Percentiles rank a stretch among this genome's conserved stretches.
phyloP scores from a whole-genome alignment of 1,284 basidiomycete species.

The Mycosarcoma mackinlayi region DNA sequence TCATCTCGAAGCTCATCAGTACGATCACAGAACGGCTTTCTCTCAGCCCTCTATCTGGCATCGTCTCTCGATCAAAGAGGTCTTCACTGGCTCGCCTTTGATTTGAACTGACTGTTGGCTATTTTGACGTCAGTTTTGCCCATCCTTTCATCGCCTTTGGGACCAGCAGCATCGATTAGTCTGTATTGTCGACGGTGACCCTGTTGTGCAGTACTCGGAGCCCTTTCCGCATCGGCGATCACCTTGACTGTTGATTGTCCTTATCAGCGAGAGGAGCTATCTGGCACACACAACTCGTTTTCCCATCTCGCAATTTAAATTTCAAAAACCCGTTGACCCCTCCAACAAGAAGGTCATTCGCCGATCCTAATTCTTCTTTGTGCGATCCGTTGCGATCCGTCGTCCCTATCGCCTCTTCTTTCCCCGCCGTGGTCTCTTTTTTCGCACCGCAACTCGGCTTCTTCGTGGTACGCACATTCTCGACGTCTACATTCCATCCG shows the following conservation, averaged over 20 bases:
- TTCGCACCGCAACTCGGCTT: slow-evolving; percentile 17
- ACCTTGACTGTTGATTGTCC: slow-evolving; percentile 44
- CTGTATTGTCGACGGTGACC: slow-evolving; percentile 44
- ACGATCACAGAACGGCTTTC: slow-evolving; percentile 8
- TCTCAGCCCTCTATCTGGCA: slow-evolving; percentile 13
- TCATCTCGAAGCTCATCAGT: slow-evolving; percentile 18
- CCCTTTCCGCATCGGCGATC: slow-evolving; percentile 32
- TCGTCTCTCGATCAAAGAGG: slow-evolving; percentile 36
- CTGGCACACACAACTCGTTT: slow-evolving; percentile 6
- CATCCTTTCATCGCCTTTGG: background rate
- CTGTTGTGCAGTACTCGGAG: slow-evolving; percentile 24
- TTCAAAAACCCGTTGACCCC: slow-evolving; percentile 11
- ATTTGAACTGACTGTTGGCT: slow-evolving; percentile 15
- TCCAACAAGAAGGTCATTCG: slow-evolving; percentile 19
- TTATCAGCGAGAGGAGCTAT: slow-evolving; percentile 10
- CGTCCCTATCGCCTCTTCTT: background rate
- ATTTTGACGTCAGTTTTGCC: slow-evolving; percentile 19
- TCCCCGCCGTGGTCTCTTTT: background rate
- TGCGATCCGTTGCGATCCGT: slow-evolving; percentile 10
- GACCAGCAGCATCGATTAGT: slow-evolving; percentile 40
- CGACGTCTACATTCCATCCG: slow-evolving; percentile 13
- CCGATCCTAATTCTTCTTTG: slow-evolving; percentile 14
- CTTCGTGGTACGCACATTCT: slow-evolving; percentile 9
- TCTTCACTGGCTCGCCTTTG: slow-evolving; percentile 44
- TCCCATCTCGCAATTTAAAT: slow-evolving; percentile 15